These are phyloP conservation scores for Zopfia rhizophila DNA, from an alignment of 2,329 filamentous ascomycete genomes.

Conservation along the genomic window DNA sequence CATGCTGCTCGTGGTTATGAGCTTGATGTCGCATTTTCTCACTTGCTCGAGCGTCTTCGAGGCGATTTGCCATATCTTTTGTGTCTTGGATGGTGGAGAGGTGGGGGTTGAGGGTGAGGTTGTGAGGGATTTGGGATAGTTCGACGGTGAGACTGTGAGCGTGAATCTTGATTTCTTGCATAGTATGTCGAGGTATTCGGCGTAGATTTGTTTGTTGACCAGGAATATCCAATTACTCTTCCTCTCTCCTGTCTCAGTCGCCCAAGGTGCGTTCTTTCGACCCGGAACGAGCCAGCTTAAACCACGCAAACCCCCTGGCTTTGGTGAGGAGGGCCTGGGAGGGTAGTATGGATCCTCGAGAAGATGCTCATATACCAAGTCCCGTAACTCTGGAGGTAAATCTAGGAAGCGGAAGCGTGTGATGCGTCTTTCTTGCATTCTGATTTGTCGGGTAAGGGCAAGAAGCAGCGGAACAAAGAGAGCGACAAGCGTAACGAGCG, in stretches of 20 bases:
- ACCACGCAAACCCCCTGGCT: too few relatives aligned
- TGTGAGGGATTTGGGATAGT: constrained; percentile 25
- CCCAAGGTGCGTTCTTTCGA: too few relatives aligned
- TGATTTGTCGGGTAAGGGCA: constrained; percentile 9
- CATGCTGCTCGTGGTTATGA: constrained; percentile 48
- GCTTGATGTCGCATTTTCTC: constrained; percentile 39
- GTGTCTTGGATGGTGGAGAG: constrained; percentile 2
- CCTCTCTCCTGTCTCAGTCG: not conserved
- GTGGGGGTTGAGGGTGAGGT: constrained; percentile 2
- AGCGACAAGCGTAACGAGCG: not conserved
- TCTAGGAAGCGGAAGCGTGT: constrained; percentile 19
- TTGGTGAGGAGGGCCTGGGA: constrained; percentile 21
- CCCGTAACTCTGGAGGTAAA: constrained; percentile 18
- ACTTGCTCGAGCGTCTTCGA: constrained; percentile 31
- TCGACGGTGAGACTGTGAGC: constrained; percentile 44
- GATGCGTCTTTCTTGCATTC: not conserved
- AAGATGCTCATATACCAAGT: constrained; percentile 36
- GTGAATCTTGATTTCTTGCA: constrained; percentile 43
- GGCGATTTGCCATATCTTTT: constrained; percentile 42
- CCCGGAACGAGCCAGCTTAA: too few relatives aligned
- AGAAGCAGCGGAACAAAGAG: constrained; percentile 17
- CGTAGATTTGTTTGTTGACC: constrained; percentile 44
- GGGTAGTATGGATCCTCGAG: constrained; percentile 44
- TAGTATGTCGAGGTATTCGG: constrained; percentile 47
- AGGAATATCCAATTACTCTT: constrained; percentile 40